Conservation (phyloP, 2,329 filamentous ascomycete genomes). For the Annulohypoxylon truncatum region DNA sequence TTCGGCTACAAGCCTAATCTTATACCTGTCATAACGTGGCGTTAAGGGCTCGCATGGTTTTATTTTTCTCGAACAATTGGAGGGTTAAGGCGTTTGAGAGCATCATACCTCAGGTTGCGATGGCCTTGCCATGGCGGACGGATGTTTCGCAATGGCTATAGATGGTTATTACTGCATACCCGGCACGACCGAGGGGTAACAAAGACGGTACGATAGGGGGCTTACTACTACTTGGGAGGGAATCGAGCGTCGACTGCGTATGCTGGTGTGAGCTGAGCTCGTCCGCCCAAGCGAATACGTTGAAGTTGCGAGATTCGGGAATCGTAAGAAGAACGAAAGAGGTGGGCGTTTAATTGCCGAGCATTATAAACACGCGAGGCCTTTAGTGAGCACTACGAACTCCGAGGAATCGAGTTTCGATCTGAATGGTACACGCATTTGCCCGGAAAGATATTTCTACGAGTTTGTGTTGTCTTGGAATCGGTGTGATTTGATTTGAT, state of each 20-base stretch:
- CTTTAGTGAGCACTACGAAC: conserved; percentile 11
- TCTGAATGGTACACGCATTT: conserved; percentile 9
- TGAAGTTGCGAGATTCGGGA: not conserved
- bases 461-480: not conserved
- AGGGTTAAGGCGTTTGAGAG: conserved; percentile 36
- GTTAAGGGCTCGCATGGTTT: conserved; percentile 37
- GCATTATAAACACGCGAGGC: not conserved
- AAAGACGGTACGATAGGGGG: conserved; percentile 12
- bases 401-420: not conserved
- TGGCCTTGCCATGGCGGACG: conserved; percentile 18
- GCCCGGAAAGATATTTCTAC: not conserved
- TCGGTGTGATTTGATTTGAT: conserved; percentile 16
- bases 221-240: not conserved
- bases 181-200: conserved; percentile 22
- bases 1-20: conserved; percentile 20
- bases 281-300: not conserved
- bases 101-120: conserved; percentile 33
- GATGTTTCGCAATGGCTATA: conserved; percentile 35
- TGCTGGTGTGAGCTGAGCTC: not conserved
- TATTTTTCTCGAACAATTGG: conserved; percentile 25
- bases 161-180: conserved; percentile 27
- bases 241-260: conserved; percentile 6
- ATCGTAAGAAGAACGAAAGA: not conserved
- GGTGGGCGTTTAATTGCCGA: conserved; percentile 6
- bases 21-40: conserved; percentile 35